Conservation (phyloP, 2,329 filamentous ascomycete genomes). For the Fusarium agapanthi region DNA sequence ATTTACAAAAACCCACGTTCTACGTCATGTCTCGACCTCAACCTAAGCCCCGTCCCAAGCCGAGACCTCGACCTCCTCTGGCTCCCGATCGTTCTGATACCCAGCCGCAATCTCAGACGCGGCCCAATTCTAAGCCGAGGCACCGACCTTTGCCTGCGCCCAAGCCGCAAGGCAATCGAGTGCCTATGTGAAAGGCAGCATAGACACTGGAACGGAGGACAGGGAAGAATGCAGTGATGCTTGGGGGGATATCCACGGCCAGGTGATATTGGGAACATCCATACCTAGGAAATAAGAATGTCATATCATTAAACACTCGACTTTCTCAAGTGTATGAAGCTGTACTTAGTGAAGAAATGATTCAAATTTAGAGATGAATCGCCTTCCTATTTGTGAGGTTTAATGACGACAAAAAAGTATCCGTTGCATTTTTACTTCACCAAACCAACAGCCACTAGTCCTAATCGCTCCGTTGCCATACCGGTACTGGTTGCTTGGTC, state of each 20-base stretch:
- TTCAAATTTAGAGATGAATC: accelerated
- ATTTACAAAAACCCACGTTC: accelerated
- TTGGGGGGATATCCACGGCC: accelerated
- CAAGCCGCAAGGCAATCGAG: background rate
- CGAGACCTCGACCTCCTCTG: background rate
- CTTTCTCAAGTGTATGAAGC: accelerated
- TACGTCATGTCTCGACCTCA: background rate
- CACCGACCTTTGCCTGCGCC: too few relatives aligned
- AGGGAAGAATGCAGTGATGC: accelerated
- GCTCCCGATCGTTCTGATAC: background rate
- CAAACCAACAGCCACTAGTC: too few relatives aligned
- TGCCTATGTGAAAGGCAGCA: accelerated
- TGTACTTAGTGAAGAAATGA: accelerated
- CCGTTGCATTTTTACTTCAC: too few relatives aligned
- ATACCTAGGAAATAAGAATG: background rate
- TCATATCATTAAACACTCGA: accelerated
- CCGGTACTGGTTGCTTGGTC: too few relatives aligned
- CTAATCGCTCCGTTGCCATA: too few relatives aligned
- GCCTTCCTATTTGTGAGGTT: too few relatives aligned
- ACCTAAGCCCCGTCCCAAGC: background rate
- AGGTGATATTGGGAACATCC: too few relatives aligned
- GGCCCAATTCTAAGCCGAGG: too few relatives aligned
- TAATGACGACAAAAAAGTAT: too few relatives aligned
- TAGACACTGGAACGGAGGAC: accelerated
- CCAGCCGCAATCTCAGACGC: background rate